Percentiles rank a stretch among this genome's conserved stretches.
Conservation (phyloP, 164 flowering plant genomes). For the Umbilicus rupestris region DNA sequence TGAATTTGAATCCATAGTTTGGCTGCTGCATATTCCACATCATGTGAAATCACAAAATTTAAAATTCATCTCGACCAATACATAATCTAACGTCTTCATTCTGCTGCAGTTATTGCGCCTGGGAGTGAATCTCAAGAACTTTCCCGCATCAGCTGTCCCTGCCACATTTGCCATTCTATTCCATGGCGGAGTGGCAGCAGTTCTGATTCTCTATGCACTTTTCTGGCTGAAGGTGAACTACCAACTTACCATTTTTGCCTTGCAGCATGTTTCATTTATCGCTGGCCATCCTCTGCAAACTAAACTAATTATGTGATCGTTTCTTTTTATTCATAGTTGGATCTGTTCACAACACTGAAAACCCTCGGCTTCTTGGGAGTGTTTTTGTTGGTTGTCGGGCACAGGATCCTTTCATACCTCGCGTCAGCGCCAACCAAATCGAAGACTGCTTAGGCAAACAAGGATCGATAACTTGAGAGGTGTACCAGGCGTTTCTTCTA, state of each 20-base stretch:
- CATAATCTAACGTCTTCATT: background rate
- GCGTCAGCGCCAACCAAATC: constrained; percentile 70
- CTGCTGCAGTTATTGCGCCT: constrained; percentile 50
- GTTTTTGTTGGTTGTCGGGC: constrained; percentile 75
- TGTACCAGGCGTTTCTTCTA: background rate
- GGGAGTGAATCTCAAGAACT: constrained; percentile 75
- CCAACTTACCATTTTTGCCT: background rate
- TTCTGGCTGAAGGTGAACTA: constrained; percentile 90
- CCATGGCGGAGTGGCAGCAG: constrained; percentile 77
- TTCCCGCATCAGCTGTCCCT: constrained; percentile 61
- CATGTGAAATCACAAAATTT: background rate
- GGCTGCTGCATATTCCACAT: background rate
- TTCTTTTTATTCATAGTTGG: constrained; percentile 44
- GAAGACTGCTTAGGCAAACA: constrained; percentile 49
- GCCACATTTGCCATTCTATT: constrained; percentile 70
- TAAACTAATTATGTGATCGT: background rate
- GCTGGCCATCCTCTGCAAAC: background rate
- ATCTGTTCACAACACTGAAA: constrained; percentile 86
- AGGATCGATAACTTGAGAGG: background rate
- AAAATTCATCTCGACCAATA: background rate
- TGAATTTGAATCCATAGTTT: background rate
- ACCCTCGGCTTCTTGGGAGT: constrained; percentile 58
- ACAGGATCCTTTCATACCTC: constrained; percentile 69
- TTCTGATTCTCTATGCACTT: constrained; percentile 58
- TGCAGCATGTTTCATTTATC: background rate